Evolutionary conservation across 257 asterid species (phyloP), one percentile per base, ranked within the genome.

Genomic region (Salvia hispanica): DNA sequence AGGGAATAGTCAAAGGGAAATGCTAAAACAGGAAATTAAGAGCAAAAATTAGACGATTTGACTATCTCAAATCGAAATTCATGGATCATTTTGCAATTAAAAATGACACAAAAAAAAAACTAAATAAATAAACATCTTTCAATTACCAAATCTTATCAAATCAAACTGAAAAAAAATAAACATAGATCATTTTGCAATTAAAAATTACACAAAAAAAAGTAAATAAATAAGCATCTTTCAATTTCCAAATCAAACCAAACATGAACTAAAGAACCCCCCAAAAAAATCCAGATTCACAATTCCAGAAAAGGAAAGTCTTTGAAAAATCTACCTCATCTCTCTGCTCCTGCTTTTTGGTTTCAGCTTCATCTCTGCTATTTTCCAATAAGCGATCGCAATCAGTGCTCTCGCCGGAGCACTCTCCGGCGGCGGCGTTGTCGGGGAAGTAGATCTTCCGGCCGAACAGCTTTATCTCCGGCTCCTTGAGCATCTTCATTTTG

Each of bases 391-490:
- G 79, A 78, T 69, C 86, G 44, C 70, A 73, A 58, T 69, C 81
- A 28, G 36, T 51, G 46, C 68, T 46, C 5, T 57, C 82, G 11
- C 61, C 75, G 50, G 78, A 72, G 16, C 14, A 54, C 12, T 74
- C 73, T 31, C 60, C 78, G 44, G n/a, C 75, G 66, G 58, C 36
- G 28, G 85, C 81, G 66, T 76, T 79, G 31, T 79, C 96, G 86
- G 82, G 88, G 67, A 87, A 64, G 15, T 75, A 76, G 73, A 91
- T 91, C 71, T 79, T 88, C 77, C 80, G 72, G 55, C 97, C 96
- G 15, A 91, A 91, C 47, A 91, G 59, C 81, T 62, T 88, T 21
- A 91, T 83, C 67, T 79, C 88, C 9, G 88, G 82, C 45, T 86
- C 88, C 77, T 81, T 87, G 77, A 70, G 50, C 68, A 62, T 75